Evolutionary conservation across 78 protist genomes (phyloP).

Genomic region (Dictyostelium capitatum): DNA sequence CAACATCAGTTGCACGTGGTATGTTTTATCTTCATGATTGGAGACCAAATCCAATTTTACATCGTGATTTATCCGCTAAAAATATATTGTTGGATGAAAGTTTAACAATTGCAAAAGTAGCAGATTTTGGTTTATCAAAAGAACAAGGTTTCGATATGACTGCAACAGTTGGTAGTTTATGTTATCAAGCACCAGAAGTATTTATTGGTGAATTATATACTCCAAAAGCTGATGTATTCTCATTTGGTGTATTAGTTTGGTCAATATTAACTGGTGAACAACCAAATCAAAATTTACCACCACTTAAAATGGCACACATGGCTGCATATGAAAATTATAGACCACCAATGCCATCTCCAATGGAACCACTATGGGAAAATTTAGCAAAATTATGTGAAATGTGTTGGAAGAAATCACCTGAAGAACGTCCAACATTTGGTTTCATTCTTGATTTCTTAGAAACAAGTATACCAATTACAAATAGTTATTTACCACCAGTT

Average conservation of each 20-base stretch:
- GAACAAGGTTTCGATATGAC: conserved; percentile 84
- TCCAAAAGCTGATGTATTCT: conserved; percentile 79
- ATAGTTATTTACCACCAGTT: not conserved
- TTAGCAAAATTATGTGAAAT: conserved; percentile 23
- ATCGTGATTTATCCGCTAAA: conserved; percentile 86
- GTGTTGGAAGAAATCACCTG: conserved; percentile 73
- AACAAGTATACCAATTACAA: conserved; percentile 39
- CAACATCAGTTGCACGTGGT: conserved; percentile 61
- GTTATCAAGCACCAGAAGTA: conserved; percentile 85
- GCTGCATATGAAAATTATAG: conserved; percentile 72
- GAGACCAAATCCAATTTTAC: conserved; percentile 84
- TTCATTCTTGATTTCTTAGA: conserved; percentile 65
- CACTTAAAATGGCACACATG: conserved; percentile 74
- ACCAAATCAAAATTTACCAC: conserved; percentile 60
- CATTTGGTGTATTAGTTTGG: conserved; percentile 73
- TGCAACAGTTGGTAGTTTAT: conserved; percentile 67
- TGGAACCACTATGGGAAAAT: conserved; percentile 38
- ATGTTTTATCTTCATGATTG: conserved; percentile 85
- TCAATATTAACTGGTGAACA: conserved; percentile 60
- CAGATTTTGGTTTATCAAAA: conserved; percentile 83
- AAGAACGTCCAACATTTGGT: conserved; percentile 62
- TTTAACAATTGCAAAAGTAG: conserved; percentile 58
- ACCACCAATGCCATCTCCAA: conserved; percentile 47
- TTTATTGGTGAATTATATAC: conserved; percentile 79
- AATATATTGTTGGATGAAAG: conserved; percentile 80